Evolutionary conservation across 495 filamentous ascomycete genomes (phyloP), one percentile per base, ranked within the genome.

Genomic region (Penicillium waksmanii): DNA sequence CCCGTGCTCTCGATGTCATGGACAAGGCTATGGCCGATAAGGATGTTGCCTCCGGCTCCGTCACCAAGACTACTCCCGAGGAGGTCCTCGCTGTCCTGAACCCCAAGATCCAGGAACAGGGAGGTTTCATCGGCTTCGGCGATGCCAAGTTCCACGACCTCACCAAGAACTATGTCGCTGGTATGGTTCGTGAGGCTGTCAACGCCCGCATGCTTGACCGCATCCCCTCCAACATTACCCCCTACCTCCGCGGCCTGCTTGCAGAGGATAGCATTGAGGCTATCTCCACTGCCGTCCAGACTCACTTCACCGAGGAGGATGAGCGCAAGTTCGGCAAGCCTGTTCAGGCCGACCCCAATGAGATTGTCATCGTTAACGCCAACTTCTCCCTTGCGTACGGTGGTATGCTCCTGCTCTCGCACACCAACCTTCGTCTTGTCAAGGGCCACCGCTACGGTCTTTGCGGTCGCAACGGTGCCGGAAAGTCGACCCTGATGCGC

Each of bases 371-470:
- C 66, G 95, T 99, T 67, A 97, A 99, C 67, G 92, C 96, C 42
- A 89, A 96, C 70, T 99, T 99, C 80, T 99, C 95, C 17, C 84
- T 99, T 13, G 95, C 92, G 15, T 99, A 99, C 66, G 95, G 95
- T 70, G 95, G 96, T 70, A 98, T 97, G 94, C 89, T 99, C 62
- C 81, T 99, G 64, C 85, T 99, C 18, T 96, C 90, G 13, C 95
- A 98, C 78, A 98, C 95, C 54, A 98, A 97, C 67, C 85, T 99
- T 6, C 89, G 90, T 23, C 85, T 99, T 12, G 81, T 97, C 60
- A 96, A 97, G 79, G 95, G 95, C 60, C 95, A 98, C 75, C 88
- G 95, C 19, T 99, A 99, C 67, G 95, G 95, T 70, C 89, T 99
- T 18, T 96, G 92, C 64, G 95, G 95, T 63, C 87, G 95, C 62